Percentiles rank a stretch among this genome's conserved stretches.
Conservation (phyloP, 768 basidiomycete species). For the Podaxis rugospora region DNA sequence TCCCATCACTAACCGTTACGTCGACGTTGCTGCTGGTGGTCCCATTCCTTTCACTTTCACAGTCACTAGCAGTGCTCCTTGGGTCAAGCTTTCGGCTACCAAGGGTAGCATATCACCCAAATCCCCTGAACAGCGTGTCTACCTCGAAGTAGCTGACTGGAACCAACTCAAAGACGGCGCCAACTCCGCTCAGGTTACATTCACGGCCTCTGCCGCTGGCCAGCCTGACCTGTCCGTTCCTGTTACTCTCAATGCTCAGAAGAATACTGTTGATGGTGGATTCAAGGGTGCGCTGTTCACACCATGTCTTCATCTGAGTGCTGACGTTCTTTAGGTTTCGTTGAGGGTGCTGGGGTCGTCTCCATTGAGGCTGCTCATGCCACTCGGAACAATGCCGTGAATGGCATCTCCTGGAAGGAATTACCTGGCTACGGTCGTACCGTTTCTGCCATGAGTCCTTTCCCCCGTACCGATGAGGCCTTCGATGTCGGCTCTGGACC, state of each 20-base stretch:
- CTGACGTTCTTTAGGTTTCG: conserved; percentile 37
- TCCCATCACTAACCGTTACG: conserved; percentile 45
- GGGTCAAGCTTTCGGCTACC: conserved; percentile 45
- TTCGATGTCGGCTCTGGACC: conserved; percentile 64
- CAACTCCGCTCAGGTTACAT: conserved; percentile 35
- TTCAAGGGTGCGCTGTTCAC: conserved; percentile 42
- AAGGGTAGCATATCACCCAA: conserved; percentile 45
- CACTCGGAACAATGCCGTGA: conserved; percentile 40
- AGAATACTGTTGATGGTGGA: conserved; percentile 31
- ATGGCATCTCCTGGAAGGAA: conserved; percentile 53
- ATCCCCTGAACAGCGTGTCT: conserved; percentile 49
- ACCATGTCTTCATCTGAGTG: neutral
- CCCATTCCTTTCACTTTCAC: conserved; percentile 54
- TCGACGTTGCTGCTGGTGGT: conserved; percentile 62
- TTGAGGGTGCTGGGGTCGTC: conserved; percentile 59
- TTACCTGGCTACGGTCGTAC: conserved; percentile 59
- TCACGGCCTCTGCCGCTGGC: conserved; percentile 40
- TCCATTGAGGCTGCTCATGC: conserved; percentile 66
- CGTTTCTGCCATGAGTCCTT: conserved; percentile 56
- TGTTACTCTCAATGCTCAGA: conserved; percentile 31
- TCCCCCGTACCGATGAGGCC: conserved; percentile 47
- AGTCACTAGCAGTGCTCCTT: conserved; percentile 42
- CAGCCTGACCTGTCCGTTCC: conserved; percentile 30
- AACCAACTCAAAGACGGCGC: conserved; percentile 34
- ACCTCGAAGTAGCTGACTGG: conserved; percentile 55